phyloP scores from a whole-genome alignment of 2,329 filamentous ascomycete genomes.

The Didymellaceae sp. region DNA sequence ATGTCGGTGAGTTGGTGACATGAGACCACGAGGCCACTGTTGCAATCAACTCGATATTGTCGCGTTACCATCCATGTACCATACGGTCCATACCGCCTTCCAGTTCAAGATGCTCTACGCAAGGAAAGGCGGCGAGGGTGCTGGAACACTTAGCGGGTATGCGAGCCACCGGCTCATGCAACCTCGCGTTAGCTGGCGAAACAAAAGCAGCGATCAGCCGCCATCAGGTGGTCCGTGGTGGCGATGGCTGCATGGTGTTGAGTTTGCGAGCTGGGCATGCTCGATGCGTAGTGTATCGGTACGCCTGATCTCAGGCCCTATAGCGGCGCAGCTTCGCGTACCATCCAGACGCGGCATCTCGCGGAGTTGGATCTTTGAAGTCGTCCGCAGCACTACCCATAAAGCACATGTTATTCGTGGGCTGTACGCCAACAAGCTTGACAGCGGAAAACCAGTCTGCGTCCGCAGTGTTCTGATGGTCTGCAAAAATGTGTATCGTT shows the following conservation, averaged over 20 bases:
- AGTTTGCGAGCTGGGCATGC: slow-evolving; percentile 26
- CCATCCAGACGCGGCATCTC: neutral
- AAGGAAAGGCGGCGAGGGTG: slow-evolving; percentile 11
- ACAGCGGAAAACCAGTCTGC: no score
- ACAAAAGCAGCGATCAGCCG: slow-evolving; percentile 28
- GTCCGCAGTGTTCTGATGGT: no score
- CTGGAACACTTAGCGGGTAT: slow-evolving; percentile 15
- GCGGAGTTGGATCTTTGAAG: neutral
- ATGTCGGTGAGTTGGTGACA: neutral
- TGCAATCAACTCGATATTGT: slow-evolving; percentile 7
- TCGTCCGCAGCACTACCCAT: neutral
- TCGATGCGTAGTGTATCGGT: slow-evolving; percentile 10
- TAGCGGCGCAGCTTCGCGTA: slow-evolving; percentile 8
- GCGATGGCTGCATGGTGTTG: slow-evolving; percentile 42
- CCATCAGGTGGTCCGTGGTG: slow-evolving; percentile 26
- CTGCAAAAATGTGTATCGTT: no score
- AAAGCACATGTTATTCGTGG: neutral
- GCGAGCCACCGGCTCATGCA: slow-evolving; percentile 27
- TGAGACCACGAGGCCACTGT: slow-evolving; percentile 3
- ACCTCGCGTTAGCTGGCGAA: slow-evolving; percentile 25
- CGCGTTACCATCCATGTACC: neutral
- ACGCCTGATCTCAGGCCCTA: slow-evolving; percentile 3
- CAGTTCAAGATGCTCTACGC: slow-evolving; percentile 1
- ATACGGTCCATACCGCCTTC: slow-evolving; percentile 1
- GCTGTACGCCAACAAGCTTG: no score